Conservation (phyloP, 306 rosid species). For the Canavalia ensiformis region DNA sequence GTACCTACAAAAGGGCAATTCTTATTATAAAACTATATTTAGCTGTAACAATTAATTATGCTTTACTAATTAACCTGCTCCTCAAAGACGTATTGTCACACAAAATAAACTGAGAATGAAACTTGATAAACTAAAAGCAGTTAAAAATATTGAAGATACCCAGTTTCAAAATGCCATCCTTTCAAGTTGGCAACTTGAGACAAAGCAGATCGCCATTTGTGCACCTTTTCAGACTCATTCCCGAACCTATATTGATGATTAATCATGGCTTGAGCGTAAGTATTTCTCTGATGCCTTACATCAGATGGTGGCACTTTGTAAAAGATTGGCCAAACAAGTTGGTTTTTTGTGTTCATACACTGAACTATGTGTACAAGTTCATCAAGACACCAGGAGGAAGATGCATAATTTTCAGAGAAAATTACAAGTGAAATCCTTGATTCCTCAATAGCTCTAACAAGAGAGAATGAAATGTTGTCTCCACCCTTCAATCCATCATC, state of each 20-base stretch:
- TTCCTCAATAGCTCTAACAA: background rate
- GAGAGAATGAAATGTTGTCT: background rate
- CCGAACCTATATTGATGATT: background rate
- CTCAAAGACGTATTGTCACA: too few relatives aligned
- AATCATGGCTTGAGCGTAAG: conserved; percentile 12
- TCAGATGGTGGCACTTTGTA: background rate
- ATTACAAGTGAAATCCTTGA: conserved; percentile 28
- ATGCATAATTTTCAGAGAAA: conserved; percentile 37
- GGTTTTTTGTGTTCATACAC: background rate
- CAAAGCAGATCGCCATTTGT: conserved; percentile 34
- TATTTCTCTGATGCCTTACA: background rate
- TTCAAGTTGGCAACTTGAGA: conserved; percentile 1
- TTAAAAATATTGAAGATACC: too few relatives aligned
- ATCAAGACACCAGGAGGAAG: conserved; percentile 29
- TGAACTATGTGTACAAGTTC: conserved; percentile 17
- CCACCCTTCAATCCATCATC: conserved; percentile 31
- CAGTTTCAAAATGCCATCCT: background rate
- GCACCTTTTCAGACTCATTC: background rate
- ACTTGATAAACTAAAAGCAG: too few relatives aligned
- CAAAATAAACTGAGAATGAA: too few relatives aligned
- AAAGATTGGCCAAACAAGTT: conserved; percentile 23
- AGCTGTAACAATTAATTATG: too few relatives aligned
- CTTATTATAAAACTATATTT: too few relatives aligned
- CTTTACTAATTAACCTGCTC: too few relatives aligned
- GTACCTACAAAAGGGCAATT: conserved; percentile 28